Base-by-base conservation (phyloP, 2,329 filamentous ascomycete genomes). In the Lachnellula occidentalis region DNA sequence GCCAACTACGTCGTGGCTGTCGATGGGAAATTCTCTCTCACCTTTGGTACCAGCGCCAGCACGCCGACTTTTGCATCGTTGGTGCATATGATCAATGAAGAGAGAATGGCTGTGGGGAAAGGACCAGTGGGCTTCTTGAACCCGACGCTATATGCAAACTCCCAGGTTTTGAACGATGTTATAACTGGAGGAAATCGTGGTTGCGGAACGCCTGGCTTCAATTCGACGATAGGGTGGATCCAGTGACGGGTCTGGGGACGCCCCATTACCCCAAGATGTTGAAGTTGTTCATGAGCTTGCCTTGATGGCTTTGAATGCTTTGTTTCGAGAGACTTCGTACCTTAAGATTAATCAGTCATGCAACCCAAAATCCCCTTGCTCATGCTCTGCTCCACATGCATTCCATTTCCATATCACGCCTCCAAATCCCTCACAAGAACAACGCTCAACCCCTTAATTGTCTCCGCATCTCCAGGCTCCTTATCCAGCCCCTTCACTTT, bases 31-130 rank as follows among this genome's bases (percentile, higher is more conserved):
- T 76, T 75, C 56, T 64, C 66, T 0, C 67, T 76, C 19, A 72
- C 76, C 0, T 78, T 72, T 47, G 80, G 79, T 19, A 83, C 80
- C 0, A 78, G 74, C 22, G 72, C 73, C 21, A 72, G 68, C 22
- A 64, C 68, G 27, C 76, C 71, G 1, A 73, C 68, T 12, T 69
- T 74, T 34, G 75, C 68, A 2, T 65, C 66, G 4, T 67, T 77
- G 47, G 53, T 77, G 9, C 76, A 71, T 1, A 61, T 76, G 27
- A 74, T 77, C 49, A 73, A 73, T 24, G 72, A 72, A 53, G 69
- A 71, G 54, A 60, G 71, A 8, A 48, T 73, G 7, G 66, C 67
- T 1, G 67, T 58, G 2, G 64, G 64, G 3, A 72, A 71, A 56
- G 50, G 60, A 5, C 64, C 71, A 0, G 66, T 74, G 2, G 72